Base-by-base conservation (phyloP, 2,329 filamentous ascomycete genomes). In the Penicillium sp. region DNA sequence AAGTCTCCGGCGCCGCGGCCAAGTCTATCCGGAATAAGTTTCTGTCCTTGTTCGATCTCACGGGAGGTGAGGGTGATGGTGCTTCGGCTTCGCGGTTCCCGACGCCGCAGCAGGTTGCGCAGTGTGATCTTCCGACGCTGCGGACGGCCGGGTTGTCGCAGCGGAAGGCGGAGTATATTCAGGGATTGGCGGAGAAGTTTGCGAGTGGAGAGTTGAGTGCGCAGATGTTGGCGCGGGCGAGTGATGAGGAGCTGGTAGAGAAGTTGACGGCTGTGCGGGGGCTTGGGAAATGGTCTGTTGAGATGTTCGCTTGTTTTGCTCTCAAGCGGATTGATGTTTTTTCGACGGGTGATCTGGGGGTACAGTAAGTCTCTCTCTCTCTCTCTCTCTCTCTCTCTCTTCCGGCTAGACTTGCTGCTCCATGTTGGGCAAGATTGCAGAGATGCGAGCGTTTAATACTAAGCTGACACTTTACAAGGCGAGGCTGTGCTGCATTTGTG, bases 221-320 rank as follows among this genome's bases (percentile, higher is more conserved):
- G 11, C 78, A 84, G 62, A 87, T 95, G 82, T 83, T 98, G 19
- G 85, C 90, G 54, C 85, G 86, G 37, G 92, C 91, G 1, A 85
- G 87, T 5, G 95, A 99, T 73, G 93, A 96, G 52, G 90, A 96
- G 66, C 84, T 99, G 7, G 82, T 97, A 63, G 85, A 90, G 75
- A 89, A 85, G 73, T 81, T 99, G 50, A 91, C 90, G 50, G 90
- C 92, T 1, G 92, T 99, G 5, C 84, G 94, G 10, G 95, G 95
- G 0, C 78, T 98, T 51, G 95, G 95, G 0, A 84, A 83, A 55
- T 98, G 95, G 95, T 93, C 89, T 50, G 92, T 96, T 14, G 93
- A 97, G 80, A 98, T 99, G 95, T 99, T 99, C 81, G 91, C 93
- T 51, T 92, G 90, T 76, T 98, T 99, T 76, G 90, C 87, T n/a